A percentile compares a stretch with the other conserved stretches of the same genome.
These are phyloP conservation scores for Knoxdaviesia capensis DNA, from an alignment of 2,329 filamentous ascomycete species.

Conservation along the genomic window DNA sequence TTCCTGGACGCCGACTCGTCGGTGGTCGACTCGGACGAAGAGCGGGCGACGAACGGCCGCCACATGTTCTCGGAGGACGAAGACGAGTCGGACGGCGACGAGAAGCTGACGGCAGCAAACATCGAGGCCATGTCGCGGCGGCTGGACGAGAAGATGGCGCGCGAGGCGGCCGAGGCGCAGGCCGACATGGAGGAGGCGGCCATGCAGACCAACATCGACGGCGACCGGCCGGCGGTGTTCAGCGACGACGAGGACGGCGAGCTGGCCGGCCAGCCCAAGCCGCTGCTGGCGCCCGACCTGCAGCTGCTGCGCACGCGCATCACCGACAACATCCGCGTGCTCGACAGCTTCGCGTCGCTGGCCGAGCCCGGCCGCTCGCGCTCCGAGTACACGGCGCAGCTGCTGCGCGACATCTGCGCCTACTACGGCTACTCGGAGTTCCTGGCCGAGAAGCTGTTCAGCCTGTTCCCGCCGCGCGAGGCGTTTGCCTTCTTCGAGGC, in stretches of 20 bases:
- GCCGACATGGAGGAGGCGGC: slow-evolving; percentile 71
- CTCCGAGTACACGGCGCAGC: slow-evolving; percentile 68
- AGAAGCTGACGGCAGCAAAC: slow-evolving; percentile 84
- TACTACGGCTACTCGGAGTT: slow-evolving; percentile 95
- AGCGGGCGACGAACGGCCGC: slow-evolving; percentile 26
- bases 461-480: slow-evolving; percentile 79
- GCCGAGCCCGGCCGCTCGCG: slow-evolving; percentile 64
- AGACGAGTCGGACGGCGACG: slow-evolving; percentile 70
- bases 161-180: slow-evolving; percentile 65
- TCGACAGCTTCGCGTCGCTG: slow-evolving; percentile 73
- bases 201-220: slow-evolving; percentile 82
- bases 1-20: slow-evolving; percentile 41
- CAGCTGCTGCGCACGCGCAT: slow-evolving; percentile 76
- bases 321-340: slow-evolving; percentile 77
- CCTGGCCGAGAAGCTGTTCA: slow-evolving; percentile 89
- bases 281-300: slow-evolving; percentile 66
- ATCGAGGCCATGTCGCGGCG: slow-evolving; percentile 80
- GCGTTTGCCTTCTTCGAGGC: slow-evolving; percentile 98
- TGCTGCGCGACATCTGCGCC: slow-evolving; percentile 79
- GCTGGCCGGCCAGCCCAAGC: slow-evolving; percentile 34
- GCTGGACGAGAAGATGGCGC: slow-evolving; percentile 56
- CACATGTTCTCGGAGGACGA: slow-evolving; percentile 93
- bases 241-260: slow-evolving; percentile 40
- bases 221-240: slow-evolving; percentile 49
- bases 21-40: slow-evolving; percentile 53